Base-by-base conservation (phyloP, 73 alveolate species). In the Paramecium sexaurelia region DNA sequence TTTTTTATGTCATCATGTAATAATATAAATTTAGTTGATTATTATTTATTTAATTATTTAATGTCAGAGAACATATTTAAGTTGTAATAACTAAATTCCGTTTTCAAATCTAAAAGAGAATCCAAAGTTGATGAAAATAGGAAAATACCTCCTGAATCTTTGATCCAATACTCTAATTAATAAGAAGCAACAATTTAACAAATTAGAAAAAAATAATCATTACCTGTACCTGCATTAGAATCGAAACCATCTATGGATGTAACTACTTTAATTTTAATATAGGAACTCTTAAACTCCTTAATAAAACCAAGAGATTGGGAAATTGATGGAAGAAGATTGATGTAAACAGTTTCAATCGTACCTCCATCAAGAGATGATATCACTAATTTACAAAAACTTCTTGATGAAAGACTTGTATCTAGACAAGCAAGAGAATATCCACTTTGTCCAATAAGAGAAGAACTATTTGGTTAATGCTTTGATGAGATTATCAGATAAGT, bases 231-330 rank as follows among this genome's bases (percentile, higher is more conserved):
- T 1, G 47, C 83, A 11, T 61, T 24, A 78, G 73, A 22, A 78
- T 45, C 68, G 22, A 78, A 29, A 9, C 90, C 90, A 5, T 3
- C 75, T 17, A 37, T 78, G 0, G 68, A 78, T 41, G 68, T 40
- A 41, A 41, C 4, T 37, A 7, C 13, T 3, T 7, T 43, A 11
- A 78, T 78, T 51, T 10, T 3, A 61, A 40, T 78, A 7, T 78
- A 92, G 86, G 99, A 96, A 85, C 94, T 96, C 36, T 92, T 96
- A 82, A 96, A 96, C 83, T 94, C 98, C 19, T 92, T 96, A 68
- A 94, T 96, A 9, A 97, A 94, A 15, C 99, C 99, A 33, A 92
- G 98, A 84, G 97, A 96, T 92, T 96, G 99, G 99, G 98, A 94
- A 45, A 24, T 41, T 7, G 85, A 87, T 41, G 99, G 98, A 22